A percentile compares a stretch with the other conserved stretches of the same genome.
Evolutionary conservation across 2,329 filamentous ascomycete species (phyloP).

Genomic region (Aureobasidium zeae): DNA sequence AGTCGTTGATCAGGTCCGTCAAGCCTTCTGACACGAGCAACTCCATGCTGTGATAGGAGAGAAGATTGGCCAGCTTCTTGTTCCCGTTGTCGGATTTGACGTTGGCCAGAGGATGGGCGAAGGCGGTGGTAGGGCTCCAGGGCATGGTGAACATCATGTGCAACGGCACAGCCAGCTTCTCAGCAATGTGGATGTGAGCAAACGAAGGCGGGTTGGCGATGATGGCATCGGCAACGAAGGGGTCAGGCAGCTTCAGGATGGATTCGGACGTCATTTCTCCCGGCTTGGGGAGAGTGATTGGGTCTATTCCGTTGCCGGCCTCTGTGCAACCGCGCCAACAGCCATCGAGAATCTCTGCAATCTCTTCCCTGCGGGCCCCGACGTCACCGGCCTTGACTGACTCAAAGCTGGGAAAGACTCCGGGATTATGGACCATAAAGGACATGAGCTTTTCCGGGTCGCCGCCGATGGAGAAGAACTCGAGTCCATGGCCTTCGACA

Average conservation of each 20-base stretch:
- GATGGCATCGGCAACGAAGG: conserved; percentile 72
- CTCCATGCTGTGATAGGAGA: conserved; percentile 76
- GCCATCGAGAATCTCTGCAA: conserved; percentile 70
- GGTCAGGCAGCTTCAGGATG: conserved; percentile 25
- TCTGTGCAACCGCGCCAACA: conserved; percentile 68
- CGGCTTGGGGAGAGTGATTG: neutral
- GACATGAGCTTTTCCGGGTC: conserved; percentile 64
- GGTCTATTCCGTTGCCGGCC: conserved; percentile 1
- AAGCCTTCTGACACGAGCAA: conserved; percentile 90
- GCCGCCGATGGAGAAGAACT: conserved; percentile 45
- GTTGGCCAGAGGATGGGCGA: conserved; percentile 79
- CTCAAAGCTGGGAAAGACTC: conserved; percentile 73
- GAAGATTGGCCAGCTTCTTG: conserved; percentile 66
- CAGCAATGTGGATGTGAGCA: conserved; percentile 64
- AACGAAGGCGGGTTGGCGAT: conserved; percentile 72
- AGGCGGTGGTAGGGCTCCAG: conserved; percentile 76
- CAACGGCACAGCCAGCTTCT: conserved; percentile 63
- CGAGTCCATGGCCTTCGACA: conserved; percentile 40
- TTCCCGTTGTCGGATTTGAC: conserved; percentile 69
- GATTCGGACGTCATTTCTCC: conserved; percentile 20
- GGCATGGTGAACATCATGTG: conserved; percentile 96
- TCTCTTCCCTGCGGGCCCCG: conserved; percentile 68
- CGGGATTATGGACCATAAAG: conserved; percentile 86
- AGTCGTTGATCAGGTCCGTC: conserved; percentile 83
- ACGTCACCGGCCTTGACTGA: conserved; percentile 69